These are phyloP conservation scores for Ceratocystis harringtonii DNA, from an alignment of 2,329 filamentous ascomycete genomes.

Conservation along the genomic window DNA sequence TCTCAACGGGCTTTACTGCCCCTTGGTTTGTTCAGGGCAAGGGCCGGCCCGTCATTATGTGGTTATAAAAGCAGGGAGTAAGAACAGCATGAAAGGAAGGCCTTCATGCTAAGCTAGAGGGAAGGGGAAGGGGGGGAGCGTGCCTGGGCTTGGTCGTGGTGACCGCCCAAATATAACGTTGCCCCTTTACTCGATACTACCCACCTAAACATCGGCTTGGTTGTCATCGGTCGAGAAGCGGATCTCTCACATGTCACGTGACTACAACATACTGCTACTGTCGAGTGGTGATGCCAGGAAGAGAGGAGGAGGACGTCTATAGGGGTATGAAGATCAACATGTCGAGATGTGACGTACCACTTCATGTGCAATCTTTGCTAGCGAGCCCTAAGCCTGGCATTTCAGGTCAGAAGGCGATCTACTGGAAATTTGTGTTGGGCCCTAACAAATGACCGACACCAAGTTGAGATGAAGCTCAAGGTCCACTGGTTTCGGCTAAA, in stretches of 20 bases:
- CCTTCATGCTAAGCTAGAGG: not conserved
- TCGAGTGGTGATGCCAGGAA: not conserved
- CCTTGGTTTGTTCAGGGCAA: not conserved
- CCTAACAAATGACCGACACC: not conserved
- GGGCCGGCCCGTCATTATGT: not conserved
- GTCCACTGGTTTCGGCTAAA: not conserved
- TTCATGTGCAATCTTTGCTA: not conserved
- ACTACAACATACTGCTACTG: no score
- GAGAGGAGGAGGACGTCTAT: not conserved
- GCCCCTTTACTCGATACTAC: not conserved
- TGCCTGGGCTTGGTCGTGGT: not conserved
- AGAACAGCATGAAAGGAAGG: not conserved
- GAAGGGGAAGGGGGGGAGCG: not conserved
- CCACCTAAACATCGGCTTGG: not conserved
- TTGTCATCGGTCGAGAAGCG: no score
- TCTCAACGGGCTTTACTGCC: not conserved
- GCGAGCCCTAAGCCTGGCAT: not conserved
- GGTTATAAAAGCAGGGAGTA: not conserved
- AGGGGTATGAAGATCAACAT: slow-evolving; percentile 5
- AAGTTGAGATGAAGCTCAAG: not conserved
- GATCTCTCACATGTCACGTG: no score
- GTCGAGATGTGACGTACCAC: not conserved
- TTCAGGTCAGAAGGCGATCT: not conserved
- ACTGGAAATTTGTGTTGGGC: not conserved
- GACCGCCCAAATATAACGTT: not conserved